Base-by-base conservation (phyloP, 306 rosid genomes). In the Pachyrhizus erosus region DNA sequence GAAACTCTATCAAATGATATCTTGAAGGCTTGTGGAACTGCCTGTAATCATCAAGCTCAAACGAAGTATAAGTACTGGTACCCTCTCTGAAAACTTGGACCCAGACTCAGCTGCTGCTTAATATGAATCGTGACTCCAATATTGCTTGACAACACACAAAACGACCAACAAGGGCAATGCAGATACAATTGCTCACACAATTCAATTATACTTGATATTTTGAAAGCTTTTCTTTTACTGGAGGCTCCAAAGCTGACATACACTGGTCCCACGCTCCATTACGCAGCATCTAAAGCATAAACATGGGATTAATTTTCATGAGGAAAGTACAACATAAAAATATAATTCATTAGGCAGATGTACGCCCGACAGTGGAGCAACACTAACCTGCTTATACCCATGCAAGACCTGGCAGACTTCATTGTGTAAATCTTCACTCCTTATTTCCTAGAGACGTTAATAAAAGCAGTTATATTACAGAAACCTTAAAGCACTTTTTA, bases 201-300 rank as follows among this genome's bases (percentile, higher is more conserved):
- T 42, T 54, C 15, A 33, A 77, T 84, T 87, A 96, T 58, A 94
- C 92, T 90, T 86, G 95, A 93, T 93, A 96, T 85, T 92, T 91
- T 61, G 97, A 96, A 65, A 96, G 94, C 89, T 88, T 89, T 70
- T 94, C 98, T 95, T 89, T 94, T 73, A 90, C 85, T 13, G 91
- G 89, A 51, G 98, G 94, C 87, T 92, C 99, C 91, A 96, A 89
- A 71, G 94, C 92, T 80, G 99, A 91, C 94, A 90, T 91, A 62
- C 94, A 94, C 86, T 96, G 99, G 80, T 96, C 99, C 99, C 99
- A 96, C 1, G 93, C 98, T 85, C 98, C 99, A 87, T 91, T 90
- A 55, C 85, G 87, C 82, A 96, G 94, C 99, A 96, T 94, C 99
- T 96, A 85, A 15, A 90, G 46, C 79, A 79, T 58, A 80, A 80